A percentile compares a stretch with the other conserved stretches of the same genome.
Conservation (phyloP, 108 stramenopile species). For the Heterococcus sp. region DNA sequence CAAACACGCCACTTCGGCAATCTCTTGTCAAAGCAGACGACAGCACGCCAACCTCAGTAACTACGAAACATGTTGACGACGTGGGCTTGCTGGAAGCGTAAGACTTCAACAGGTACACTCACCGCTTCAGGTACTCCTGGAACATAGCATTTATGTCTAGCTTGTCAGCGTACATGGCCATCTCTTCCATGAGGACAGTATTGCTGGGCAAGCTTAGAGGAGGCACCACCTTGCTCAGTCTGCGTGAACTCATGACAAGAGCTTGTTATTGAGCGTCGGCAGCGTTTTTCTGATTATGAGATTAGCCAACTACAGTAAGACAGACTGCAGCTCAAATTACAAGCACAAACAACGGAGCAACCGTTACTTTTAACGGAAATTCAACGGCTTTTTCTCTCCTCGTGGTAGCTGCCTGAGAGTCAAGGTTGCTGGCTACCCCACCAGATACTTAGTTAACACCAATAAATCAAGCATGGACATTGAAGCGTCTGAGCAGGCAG, state of each 20-base stretch:
- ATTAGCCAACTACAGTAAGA: no score
- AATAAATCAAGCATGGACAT: conserved; percentile 23
- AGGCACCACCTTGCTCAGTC: conserved; percentile 3
- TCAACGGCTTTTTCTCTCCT: no score
- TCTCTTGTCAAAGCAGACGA: no score
- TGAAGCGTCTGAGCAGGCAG: conserved; percentile 45
- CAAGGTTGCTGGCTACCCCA: no score
- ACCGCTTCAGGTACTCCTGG: conserved; percentile 38
- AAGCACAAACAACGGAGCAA: background rate
- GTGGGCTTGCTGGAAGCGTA: background rate
- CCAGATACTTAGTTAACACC: no score
- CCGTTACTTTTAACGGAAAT: background rate
- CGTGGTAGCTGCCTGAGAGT: no score
- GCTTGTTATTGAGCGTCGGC: no score
- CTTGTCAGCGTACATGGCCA: conserved; percentile 32
- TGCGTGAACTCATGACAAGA: background rate
- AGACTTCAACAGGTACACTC: no score
- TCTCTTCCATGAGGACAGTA: conserved; percentile 36
- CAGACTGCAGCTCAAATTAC: no score
- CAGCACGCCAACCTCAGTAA: no score
- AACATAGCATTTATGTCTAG: conserved; percentile 32
- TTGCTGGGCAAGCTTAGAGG: conserved; percentile 16
- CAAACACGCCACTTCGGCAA: no score
- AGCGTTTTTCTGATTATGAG: no score
- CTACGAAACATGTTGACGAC: background rate